Evolutionary conservation across 192 early-diverging fungal species (phyloP).

Genomic region (Podochytrium sp.): DNA sequence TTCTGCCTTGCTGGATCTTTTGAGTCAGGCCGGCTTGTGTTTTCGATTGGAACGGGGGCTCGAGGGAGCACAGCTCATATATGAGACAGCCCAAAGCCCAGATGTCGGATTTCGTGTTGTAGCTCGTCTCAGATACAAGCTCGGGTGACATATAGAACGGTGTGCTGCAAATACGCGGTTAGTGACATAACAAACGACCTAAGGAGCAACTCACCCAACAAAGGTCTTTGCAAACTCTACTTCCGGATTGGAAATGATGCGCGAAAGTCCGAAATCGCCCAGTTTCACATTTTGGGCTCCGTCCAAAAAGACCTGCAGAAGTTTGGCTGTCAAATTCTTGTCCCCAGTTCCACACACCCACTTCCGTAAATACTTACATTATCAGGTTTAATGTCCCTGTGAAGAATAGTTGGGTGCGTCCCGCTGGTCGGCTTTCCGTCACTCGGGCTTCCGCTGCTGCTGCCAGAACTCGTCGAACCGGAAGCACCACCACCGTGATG

Average conservation of each 20-base stretch:
- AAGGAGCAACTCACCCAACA: constrained; percentile 58
- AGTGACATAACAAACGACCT: neutral
- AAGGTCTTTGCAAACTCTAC: constrained; percentile 73
- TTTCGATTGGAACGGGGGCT: constrained; percentile 64
- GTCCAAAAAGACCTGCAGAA: constrained; percentile 66
- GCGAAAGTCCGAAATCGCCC: constrained; percentile 76
- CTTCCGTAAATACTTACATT: constrained; percentile 50
- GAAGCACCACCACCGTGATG: constrained; percentile 50
- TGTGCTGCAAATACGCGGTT: constrained; percentile 43
- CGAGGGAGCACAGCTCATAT: constrained; percentile 74
- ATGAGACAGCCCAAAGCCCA: constrained; percentile 79
- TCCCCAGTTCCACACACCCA: too few species aligned
- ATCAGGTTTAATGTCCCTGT: constrained; percentile 78
- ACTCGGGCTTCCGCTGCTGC: neutral
- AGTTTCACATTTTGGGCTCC: constrained; percentile 69
- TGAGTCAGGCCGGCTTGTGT: constrained; percentile 58
- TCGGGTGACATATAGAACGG: constrained; percentile 85
- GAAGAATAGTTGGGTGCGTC: constrained; percentile 57
- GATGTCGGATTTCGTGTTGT: constrained; percentile 75
- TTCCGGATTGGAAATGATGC: constrained; percentile 62
- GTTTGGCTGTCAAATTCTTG: neutral
- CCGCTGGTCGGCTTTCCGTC: neutral
- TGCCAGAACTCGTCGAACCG: neutral
- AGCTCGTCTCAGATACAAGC: constrained; percentile 66
- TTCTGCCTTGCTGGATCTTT: constrained; percentile 63